Conservation (phyloP, 768 basidiomycete species). For the Podaxis mareebaensis region DNA sequence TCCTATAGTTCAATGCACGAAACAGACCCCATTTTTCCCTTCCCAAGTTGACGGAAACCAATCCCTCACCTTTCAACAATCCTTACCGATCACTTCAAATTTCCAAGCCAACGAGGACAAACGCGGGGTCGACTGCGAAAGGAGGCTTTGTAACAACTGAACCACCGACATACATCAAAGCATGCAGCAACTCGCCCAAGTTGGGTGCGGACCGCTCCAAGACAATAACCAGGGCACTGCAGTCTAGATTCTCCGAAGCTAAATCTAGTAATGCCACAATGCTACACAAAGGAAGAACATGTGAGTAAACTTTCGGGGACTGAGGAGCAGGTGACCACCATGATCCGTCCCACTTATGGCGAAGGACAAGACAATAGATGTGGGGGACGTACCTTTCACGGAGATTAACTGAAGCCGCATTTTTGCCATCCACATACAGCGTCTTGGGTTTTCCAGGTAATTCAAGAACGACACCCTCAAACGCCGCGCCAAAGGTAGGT, state of each 20-base stretch:
- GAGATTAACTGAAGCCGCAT: conserved; percentile 73
- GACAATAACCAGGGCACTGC: conserved; percentile 76
- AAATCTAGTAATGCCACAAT: conserved; percentile 87
- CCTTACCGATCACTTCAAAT: conserved; percentile 40
- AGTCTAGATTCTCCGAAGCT: conserved; percentile 81
- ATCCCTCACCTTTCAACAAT: conserved; percentile 3
- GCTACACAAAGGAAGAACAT: conserved; percentile 37
- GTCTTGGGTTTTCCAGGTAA: conserved; percentile 72
- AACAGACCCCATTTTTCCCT: neutral
- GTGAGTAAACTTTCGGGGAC: conserved; percentile 4
- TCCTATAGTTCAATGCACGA: neutral
- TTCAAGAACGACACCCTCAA: conserved; percentile 79
- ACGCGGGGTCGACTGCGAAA: conserved; percentile 73
- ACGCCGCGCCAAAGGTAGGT: conserved; percentile 64
- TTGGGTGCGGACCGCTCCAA: conserved; percentile 72
- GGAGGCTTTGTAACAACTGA: conserved; percentile 80
- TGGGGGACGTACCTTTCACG: conserved; percentile 67
- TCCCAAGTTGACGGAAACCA: neutral
- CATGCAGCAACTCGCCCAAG: conserved; percentile 77
- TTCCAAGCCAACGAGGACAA: conserved; percentile 85
- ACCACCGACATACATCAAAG: conserved; percentile 92
- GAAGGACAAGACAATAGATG: conserved; percentile 13
- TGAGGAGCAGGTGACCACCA: conserved; percentile 4
- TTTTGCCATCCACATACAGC: conserved; percentile 84
- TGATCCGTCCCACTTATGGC: conserved; percentile 13